phyloP scores from a whole-genome alignment of 768 basidiomycete genomes.

The Leccinum subgranulosum region DNA sequence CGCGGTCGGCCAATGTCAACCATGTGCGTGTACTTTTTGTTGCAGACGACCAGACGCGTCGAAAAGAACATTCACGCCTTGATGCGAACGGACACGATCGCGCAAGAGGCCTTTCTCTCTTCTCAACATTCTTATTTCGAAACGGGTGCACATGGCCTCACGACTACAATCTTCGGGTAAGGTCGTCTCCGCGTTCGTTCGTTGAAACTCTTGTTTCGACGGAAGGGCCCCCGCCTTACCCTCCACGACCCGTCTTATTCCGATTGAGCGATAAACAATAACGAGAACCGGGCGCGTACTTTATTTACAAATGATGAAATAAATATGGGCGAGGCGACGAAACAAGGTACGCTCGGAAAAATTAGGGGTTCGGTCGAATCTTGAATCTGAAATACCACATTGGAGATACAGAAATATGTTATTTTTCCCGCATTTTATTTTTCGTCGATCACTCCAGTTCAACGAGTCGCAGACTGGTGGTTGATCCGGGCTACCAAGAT shows the following conservation, averaged over 20 bases:
- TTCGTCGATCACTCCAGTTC: background rate
- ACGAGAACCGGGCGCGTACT: background rate
- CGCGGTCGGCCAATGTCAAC: background rate
- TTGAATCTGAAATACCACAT: background rate
- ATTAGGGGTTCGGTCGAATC: background rate
- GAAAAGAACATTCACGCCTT: background rate
- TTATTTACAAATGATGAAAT: background rate
- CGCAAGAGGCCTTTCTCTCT: background rate
- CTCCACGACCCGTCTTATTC: constrained; percentile 7
- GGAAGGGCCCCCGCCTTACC: background rate
- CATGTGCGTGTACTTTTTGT: background rate
- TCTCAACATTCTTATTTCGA: background rate
- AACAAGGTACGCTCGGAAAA: background rate
- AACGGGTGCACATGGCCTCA: background rate
- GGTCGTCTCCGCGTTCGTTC: background rate
- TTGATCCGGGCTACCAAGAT: background rate
- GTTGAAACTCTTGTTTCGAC: constrained; percentile 7
- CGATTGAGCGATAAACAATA: constrained; percentile 4
- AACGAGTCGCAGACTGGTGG: no score
- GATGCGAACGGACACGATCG: background rate
- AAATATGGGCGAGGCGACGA: background rate
- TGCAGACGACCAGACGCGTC: background rate
- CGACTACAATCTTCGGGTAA: background rate
- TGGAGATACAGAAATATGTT: background rate
- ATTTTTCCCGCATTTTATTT: background rate